A percentile compares a stretch with the other conserved stretches of the same genome.
phyloP scores from a whole-genome alignment of 192 early-diverging fungal species.

The Phlyctochytrium planicorne region DNA sequence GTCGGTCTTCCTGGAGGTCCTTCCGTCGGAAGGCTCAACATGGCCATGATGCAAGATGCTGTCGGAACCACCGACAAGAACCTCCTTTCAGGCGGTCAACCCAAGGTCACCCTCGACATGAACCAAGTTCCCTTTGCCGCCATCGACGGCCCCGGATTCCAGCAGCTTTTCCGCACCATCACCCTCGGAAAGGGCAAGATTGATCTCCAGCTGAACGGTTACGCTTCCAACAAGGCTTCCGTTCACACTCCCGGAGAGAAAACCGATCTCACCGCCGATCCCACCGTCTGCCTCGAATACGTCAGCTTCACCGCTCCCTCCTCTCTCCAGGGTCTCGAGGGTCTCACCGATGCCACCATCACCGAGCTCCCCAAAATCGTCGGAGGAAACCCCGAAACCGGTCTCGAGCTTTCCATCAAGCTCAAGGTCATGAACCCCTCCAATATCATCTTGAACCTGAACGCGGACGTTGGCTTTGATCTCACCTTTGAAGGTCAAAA shows the following conservation, averaged over 20 bases:
- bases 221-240: constrained; percentile 4
- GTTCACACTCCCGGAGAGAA: too few relatives aligned
- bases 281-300: neutral
- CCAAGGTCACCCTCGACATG: too few relatives aligned
- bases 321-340: neutral
- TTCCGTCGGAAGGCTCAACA: too few relatives aligned
- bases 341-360: neutral
- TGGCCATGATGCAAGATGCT: too few relatives aligned
- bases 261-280: neutral
- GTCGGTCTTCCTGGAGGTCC: too few relatives aligned
- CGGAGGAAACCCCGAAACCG: neutral
- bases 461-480: too few relatives aligned
- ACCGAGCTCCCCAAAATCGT: neutral
- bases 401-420: neutral
- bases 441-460: neutral
- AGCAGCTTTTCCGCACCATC: neutral
- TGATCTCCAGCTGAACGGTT: neutral
- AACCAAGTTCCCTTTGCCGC: too few relatives aligned
- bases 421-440: constrained; percentile 9
- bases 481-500: too few relatives aligned
- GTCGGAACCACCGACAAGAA: too few relatives aligned
- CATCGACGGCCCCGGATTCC: neutral
- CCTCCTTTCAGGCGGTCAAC: too few relatives aligned
- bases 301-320: neutral
- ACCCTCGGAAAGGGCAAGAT: neutral